Conservation (phyloP, 140 eudicot genomes). For the Eryngium alpinum region DNA sequence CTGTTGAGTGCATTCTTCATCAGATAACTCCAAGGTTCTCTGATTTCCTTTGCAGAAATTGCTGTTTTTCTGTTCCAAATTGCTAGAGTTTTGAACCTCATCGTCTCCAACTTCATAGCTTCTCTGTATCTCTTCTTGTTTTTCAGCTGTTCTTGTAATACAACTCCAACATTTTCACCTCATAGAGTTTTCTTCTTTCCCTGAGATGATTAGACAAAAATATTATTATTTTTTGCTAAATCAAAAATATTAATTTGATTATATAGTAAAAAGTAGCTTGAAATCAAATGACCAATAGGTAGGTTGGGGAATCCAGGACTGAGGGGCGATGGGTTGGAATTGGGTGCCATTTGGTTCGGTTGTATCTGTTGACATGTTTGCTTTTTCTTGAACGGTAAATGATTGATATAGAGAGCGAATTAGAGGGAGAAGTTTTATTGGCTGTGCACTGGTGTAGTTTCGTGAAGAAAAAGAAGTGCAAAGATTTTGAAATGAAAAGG, state of each 20-base stretch:
- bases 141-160: constrained; percentile 59
- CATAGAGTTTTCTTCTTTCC: constrained; percentile 71
- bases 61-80: constrained; percentile 66
- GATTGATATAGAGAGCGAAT: no score
- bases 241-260: not conserved
- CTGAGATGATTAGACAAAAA: constrained; percentile 26
- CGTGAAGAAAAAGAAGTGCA: constrained; percentile 25
- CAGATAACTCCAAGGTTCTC: constrained; percentile 59
- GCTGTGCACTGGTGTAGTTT: constrained; percentile 32
- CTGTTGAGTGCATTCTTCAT: constrained; percentile 27
- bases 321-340: no score
- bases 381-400: no score
- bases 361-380: constrained; percentile 4
- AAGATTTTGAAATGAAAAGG: constrained; percentile 23
- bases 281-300: not conserved
- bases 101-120: constrained; percentile 34
- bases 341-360: no score
- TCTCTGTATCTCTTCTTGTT: constrained; percentile 49
- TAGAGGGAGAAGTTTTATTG: constrained; percentile 19
- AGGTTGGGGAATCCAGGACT: no score
- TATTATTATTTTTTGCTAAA: no score
- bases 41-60: constrained; percentile 44
- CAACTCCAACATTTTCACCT: constrained; percentile 62
- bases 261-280: not conserved
- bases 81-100: constrained; percentile 46